Conservation (phyloP, 495 filamentous ascomycete species). For the Parachaetomium inaequale region DNA sequence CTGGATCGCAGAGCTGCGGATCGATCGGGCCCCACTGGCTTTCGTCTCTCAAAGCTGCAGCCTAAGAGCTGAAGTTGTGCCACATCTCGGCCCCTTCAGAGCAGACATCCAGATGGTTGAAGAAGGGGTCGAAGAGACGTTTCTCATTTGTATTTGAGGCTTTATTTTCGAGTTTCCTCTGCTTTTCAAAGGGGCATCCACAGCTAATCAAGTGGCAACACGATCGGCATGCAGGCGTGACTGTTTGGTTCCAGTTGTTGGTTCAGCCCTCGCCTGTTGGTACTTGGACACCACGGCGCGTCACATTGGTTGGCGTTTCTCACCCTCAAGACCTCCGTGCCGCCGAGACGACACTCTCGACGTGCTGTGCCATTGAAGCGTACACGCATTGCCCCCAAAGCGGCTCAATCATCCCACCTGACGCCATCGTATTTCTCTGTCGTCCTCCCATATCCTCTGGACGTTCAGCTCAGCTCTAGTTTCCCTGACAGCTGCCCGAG, state of each 20-base stretch:
- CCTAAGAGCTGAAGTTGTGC: conserved; percentile 4
- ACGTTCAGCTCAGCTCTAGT: not conserved
- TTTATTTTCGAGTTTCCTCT: no score
- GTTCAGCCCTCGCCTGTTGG: conserved; percentile 9
- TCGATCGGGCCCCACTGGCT: not conserved
- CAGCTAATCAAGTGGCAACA: not conserved
- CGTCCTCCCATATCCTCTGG: not conserved
- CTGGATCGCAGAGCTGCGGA: not conserved
- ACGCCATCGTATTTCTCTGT: not conserved
- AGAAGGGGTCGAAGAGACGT: no score
- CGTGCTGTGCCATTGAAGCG: conserved; percentile 1
- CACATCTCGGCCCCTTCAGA: not conserved
- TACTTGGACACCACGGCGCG: not conserved
- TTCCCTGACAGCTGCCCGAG: not conserved
- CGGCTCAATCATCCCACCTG: not conserved
- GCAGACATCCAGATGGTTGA: not conserved
- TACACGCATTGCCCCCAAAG: not conserved
- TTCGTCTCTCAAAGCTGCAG: not conserved
- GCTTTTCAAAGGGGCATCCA: not conserved
- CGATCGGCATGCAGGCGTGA: not conserved
- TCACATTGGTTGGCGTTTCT: not conserved
- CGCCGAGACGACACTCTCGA: not conserved
- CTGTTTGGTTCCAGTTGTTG: conserved; percentile 3
- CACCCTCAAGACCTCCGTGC: not conserved
- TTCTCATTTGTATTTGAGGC: no score